Evolutionary conservation across 768 basidiomycete genomes (phyloP).

Genomic region (Pisolithus marmoratus): DNA sequence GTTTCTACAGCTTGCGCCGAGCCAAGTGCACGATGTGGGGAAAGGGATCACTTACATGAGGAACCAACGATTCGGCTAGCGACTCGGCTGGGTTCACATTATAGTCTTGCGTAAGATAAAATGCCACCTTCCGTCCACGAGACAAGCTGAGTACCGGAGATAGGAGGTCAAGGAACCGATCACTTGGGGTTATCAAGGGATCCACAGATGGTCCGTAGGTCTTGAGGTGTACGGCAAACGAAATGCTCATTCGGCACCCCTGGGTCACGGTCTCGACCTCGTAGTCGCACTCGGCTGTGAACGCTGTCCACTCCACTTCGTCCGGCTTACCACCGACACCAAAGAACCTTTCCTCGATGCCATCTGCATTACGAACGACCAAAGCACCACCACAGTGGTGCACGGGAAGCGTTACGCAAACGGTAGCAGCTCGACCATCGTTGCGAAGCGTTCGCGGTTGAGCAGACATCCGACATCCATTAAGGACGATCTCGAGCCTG

Average conservation of each 20-base stretch:
- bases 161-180: constrained; percentile 65
- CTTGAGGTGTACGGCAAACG: constrained; percentile 67
- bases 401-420: constrained; percentile 69
- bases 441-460: constrained; percentile 50
- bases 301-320: constrained; percentile 75
- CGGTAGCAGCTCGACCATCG: constrained; percentile 68
- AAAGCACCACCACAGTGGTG: constrained; percentile 67
- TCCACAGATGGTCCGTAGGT: constrained; percentile 60
- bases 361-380: constrained; percentile 50
- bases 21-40: neutral
- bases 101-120: constrained; percentile 67
- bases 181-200: constrained; percentile 67
- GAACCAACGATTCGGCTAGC: constrained; percentile 64
- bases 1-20: neutral
- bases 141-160: constrained; percentile 68
- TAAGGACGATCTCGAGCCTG: constrained; percentile 61
- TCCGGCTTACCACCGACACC: constrained; percentile 56
- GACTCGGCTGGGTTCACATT: constrained; percentile 63
- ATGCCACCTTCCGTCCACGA: constrained; percentile 66
- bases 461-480: constrained; percentile 51
- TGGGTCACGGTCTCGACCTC: constrained; percentile 67
- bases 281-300: constrained; percentile 68
- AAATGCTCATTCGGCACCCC: constrained; percentile 63
- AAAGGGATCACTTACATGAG: constrained; percentile 45
- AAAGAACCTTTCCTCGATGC: constrained; percentile 55